Percentiles rank a stretch among this genome's conserved stretches.
Conservation (phyloP, 176 grass and related monocot species). For the Rhynchospora pubera region DNA sequence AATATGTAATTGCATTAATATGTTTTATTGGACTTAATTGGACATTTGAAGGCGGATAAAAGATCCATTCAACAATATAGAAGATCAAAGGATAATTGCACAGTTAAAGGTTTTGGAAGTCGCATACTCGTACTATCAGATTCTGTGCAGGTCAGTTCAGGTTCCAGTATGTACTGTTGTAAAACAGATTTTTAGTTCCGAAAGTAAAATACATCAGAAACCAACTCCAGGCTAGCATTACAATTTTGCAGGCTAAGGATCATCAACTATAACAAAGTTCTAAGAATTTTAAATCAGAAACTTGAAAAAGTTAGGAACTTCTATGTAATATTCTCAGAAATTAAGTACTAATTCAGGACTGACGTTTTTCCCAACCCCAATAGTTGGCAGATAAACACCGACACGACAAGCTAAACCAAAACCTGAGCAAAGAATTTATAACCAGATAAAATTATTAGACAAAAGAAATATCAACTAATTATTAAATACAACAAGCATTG, state of each 20-base stretch:
- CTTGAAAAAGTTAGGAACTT: background rate
- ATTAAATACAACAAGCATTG: background rate
- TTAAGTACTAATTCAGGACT: conserved; percentile 25
- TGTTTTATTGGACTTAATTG: background rate
- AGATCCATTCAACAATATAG: background rate
- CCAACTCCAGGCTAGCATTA: background rate
- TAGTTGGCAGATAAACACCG: conserved; percentile 59
- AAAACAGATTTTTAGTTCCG: background rate
- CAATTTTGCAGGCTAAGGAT: background rate
- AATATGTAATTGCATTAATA: background rate
- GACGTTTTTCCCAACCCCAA: conserved; percentile 94
- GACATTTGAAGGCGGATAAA: background rate
- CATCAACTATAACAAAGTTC: background rate
- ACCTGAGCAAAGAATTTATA: conserved; percentile 42
- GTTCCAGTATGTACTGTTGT: background rate
- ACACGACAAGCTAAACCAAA: conserved; percentile 98
- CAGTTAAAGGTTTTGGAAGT: background rate
- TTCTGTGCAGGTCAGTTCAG: background rate
- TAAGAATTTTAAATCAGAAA: background rate
- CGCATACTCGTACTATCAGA: background rate
- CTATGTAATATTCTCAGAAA: background rate
- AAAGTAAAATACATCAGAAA: background rate
- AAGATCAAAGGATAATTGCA: background rate
- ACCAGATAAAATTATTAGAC: background rate
- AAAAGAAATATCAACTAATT: conserved; percentile 2